A percentile compares a stretch with the other conserved stretches of the same genome.
Evolutionary conservation across 768 basidiomycete genomes (phyloP).

Genomic region (Hebeloma cylindrosporum): DNA sequence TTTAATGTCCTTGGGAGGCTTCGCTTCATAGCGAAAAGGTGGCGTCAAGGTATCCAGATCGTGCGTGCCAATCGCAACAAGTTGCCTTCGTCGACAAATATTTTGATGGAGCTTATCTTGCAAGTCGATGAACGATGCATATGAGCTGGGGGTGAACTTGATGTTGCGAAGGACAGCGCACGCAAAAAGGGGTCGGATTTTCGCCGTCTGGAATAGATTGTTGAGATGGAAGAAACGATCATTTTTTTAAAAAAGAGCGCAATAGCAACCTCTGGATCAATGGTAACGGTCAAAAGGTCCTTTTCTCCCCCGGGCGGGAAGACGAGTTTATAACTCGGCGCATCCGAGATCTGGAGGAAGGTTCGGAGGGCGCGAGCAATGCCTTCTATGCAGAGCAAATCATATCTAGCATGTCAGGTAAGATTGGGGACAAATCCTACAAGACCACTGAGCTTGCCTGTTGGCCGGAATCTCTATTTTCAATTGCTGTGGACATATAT

Average conservation of each 20-base stretch:
- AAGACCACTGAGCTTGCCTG: no score
- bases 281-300: constrained; percentile 61
- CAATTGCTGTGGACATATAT: constrained; percentile 63
- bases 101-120: constrained; percentile 99
- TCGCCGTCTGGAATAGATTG: constrained; percentile 55
- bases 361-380: constrained; percentile 82
- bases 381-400: constrained; percentile 96
- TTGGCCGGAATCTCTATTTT: constrained; percentile 99
- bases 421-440: no score
- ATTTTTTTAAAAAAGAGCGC: not conserved
- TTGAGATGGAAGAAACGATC: constrained; percentile 1
- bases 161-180: constrained; percentile 89
- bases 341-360: constrained; percentile 69
- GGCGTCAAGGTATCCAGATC: constrained; percentile 87
- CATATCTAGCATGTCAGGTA: no score
- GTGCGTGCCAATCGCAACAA: constrained; percentile 97
- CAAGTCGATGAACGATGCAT: constrained; percentile 97
- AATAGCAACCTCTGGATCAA: constrained; percentile 68
- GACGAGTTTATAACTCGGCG: constrained; percentile 74
- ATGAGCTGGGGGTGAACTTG: constrained; percentile 83
- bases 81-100: constrained; percentile 82
- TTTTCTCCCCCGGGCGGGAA: constrained; percentile 69
- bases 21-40: constrained; percentile 87
- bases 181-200: constrained; percentile 88
- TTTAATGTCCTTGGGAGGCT: constrained; percentile 83